Evolutionary conservation across 352 stramenopile species (phyloP), one percentile per base, ranked within the genome.

Genomic region (Phytophthora europaea): DNA sequence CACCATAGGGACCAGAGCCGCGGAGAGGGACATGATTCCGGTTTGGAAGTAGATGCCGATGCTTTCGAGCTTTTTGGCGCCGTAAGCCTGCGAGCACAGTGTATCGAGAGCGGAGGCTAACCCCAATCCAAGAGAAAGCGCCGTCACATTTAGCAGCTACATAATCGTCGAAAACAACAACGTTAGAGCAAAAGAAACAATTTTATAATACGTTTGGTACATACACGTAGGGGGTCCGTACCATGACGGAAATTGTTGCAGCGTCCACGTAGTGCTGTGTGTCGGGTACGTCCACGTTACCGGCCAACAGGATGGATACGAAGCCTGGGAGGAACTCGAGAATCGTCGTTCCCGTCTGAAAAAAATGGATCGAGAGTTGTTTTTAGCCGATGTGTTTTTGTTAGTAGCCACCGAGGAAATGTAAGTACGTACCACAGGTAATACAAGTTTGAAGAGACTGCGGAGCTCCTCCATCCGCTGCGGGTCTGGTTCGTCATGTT

Each of bases 31-130:
- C 22, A 93, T 13, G 0, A 91, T 43, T 0, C 86, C 86, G 1
- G 81, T 90, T 65, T 94, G 82, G 52, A 93, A 79, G 75, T 93
- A 95, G 58, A 85, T 80, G 23, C 90, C 88, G 67, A 96, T 93
- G 61, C 87, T 89, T 7, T 83, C 70, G 10, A 72, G 56, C 10
- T 76, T 74, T 23, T 82, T 80, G 10, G 89, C 88, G 33, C 86
- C 88, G 60, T 81, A 87, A 26, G 88, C 82, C 45, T 93, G 78
- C 4, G 78, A 80, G 50, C 85, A 93, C 15, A 95, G 75, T 57
- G 87, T 95, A 63, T 94, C 88, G 56, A 95, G 82, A 18, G 85
- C 88, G 7, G 83, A 91, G 9, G 85, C 70, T 3, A 94, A 70
- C 2, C 85, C 83, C 47, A 93, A 75, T n/a, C 80, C 86, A 2